Percentiles rank a stretch among this genome's conserved stretches.
Conservation (phyloP, 129 eudicot genomes). For the Dittrichia graveolens region DNA sequence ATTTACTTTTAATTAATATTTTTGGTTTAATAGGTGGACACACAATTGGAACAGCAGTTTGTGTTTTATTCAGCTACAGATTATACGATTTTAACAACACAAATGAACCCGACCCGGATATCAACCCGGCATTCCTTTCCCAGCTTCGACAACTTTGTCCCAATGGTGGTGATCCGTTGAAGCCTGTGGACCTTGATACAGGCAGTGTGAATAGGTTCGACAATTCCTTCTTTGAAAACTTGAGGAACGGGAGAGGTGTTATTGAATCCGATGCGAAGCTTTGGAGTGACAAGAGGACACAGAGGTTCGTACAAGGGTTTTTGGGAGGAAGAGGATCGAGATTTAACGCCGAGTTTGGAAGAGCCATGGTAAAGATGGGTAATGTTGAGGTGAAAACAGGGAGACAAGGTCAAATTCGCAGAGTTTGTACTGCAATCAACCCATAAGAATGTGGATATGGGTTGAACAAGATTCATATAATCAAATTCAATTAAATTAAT, state of each 20-base stretch:
- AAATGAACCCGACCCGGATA: constrained; percentile 55
- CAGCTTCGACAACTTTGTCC: constrained; percentile 66
- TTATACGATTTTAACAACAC: constrained; percentile 58
- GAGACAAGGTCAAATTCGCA: constrained; percentile 64
- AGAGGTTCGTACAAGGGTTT: constrained; percentile 45
- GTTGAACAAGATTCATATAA: not conserved
- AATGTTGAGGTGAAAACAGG: constrained; percentile 57
- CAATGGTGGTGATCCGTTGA: constrained; percentile 31
- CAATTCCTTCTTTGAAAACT: constrained; percentile 46
- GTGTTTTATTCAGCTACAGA: constrained; percentile 62
- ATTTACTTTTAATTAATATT: not conserved
- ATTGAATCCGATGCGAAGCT: constrained; percentile 68
- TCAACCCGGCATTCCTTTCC: constrained; percentile 49
- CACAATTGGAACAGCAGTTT: constrained; percentile 67
- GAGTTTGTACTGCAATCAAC: constrained; percentile 56
- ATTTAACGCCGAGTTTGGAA: constrained; percentile 58
- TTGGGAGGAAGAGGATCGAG: constrained; percentile 47
- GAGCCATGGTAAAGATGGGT: constrained; percentile 81
- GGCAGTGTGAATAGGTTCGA: constrained; percentile 53
- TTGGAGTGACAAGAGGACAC: constrained; percentile 53
- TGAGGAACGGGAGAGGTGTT: constrained; percentile 55
- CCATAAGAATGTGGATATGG: constrained; percentile 17
- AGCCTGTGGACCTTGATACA: constrained; percentile 52
- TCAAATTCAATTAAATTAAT: too few relatives aligned
- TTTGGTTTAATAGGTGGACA: constrained; percentile 53